Conservation (phyloP, 352 stramenopile species). For the Globisporangium uncinulatum region DNA sequence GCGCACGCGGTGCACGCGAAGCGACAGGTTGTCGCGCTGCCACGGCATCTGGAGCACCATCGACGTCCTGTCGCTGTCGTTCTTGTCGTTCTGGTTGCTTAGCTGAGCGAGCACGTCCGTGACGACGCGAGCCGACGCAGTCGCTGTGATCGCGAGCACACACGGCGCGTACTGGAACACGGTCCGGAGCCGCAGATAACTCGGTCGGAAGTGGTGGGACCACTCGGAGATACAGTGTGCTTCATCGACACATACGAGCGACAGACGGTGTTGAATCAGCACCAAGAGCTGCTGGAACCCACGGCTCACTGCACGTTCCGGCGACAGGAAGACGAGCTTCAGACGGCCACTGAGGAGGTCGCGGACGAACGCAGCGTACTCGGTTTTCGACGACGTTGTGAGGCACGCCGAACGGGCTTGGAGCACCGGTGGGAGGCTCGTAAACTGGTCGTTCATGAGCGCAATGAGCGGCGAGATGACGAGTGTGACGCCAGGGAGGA, state of each 20-base stretch:
- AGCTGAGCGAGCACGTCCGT: slow-evolving; percentile 65
- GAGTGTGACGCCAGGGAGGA: slow-evolving; percentile 84
- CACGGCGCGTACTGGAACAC: slow-evolving; percentile 58
- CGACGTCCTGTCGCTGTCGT: slow-evolving; percentile 12
- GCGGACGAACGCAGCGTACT: slow-evolving; percentile 61
- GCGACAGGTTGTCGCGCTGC: slow-evolving; percentile 58
- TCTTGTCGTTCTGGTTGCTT: slow-evolving; percentile 2
- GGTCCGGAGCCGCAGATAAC: slow-evolving; percentile 54
- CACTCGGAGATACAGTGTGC: slow-evolving; percentile 94
- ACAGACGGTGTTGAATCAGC: slow-evolving; percentile 38
- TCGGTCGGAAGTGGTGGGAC: slow-evolving; percentile 93
- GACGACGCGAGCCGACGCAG: slow-evolving; percentile 78
- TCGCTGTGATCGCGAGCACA: slow-evolving; percentile 92
- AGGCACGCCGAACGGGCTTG: slow-evolving; percentile 55
- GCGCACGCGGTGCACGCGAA: slow-evolving; percentile 44
- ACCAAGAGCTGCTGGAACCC: slow-evolving; percentile 72
- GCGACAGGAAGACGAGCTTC: slow-evolving; percentile 89
- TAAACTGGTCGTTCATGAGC: slow-evolving; percentile 92
- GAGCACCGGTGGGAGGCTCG: slow-evolving; percentile 66
- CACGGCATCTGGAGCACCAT: slow-evolving; percentile 74
- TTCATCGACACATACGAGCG: slow-evolving; percentile 92
- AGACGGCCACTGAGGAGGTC: slow-evolving; percentile 55
- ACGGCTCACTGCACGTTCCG: slow-evolving; percentile 79
- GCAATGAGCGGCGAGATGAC: slow-evolving; percentile 92
- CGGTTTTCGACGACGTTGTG: slow-evolving; percentile 49